Base-by-base conservation (phyloP, 139 green algal genomes). In the Micromonas pusilla region DNA sequence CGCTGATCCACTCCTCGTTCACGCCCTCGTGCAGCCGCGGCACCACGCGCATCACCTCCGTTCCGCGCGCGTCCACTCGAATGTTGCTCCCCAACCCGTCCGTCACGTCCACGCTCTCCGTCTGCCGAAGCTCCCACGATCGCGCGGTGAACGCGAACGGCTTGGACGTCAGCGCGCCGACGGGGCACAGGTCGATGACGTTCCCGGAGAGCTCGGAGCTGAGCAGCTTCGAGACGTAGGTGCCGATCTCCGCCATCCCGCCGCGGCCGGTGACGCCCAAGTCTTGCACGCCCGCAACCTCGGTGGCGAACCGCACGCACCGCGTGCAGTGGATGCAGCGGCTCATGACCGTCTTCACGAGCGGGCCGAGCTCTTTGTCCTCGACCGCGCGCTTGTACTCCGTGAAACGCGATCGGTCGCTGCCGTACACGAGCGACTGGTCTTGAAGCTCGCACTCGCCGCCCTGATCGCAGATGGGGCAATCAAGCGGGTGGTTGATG, bases 321-420 rank as follows among this genome's bases (percentile, higher is more conserved):
- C 95, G 84, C 1, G 91, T 96, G 86, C 91, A 96, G 84, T 96
- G 91, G 82, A 97, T 96, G 85, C 92, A 97, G 32, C 92, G 85
- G 52, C 93, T 99, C 95, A 99, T 99, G 52, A 98, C 93, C 52
- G 94, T 98, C 89, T 98, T 97, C 9, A 98, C 94, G 72, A 98
- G 85, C 0, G 94, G 93, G 3, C 93, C 94, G 54, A 97, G 85
- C 83, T 97, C 96, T 85, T 99, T 99, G 87, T 99, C 95, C 37
- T 92, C 82, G 32, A 98, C 93, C 2, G 86, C 81, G 25, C 95
- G 88, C 72, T 86, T 87, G 65, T 73, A 73, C 86, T 97, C 95
- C 0, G 85, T 87, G 84, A 98, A 99, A 4, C 95, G 88, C 20
- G 86, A 84, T 25, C 93, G 82, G 84, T 99, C 95, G 67, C 79